Base-by-base conservation (phyloP, 306 rosid genomes). In the Carpinus viminea region DNA sequence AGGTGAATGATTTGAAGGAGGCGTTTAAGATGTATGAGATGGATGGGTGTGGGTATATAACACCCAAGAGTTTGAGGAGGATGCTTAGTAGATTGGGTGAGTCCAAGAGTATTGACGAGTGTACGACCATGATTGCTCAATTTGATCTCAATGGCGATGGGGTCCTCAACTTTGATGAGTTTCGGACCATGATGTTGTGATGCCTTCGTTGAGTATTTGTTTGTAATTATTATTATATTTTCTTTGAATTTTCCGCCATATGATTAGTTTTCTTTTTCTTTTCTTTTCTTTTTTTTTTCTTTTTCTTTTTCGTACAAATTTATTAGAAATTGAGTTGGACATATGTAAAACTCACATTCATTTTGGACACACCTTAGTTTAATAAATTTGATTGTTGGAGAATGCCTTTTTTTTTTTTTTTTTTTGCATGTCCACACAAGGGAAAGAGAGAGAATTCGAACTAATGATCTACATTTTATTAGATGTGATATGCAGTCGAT, bases 71-170 rank as follows among this genome's bases (percentile, higher is more conserved):
- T 72, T 90, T 94, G 16, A 84, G 86, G 80, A 89, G 86, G 65
- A 92, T 89, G 94, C 85, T 90, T 75, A 73, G 90, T 20, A 88
- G 77, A 76, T 87, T 94, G 45, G 97, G 98, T 56, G 90, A 92
- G 68, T 89, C 90, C 9, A 90, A 74, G 55, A 92, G 81, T 10
- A 5, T 85, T 6, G 89, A 89, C 45, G 91, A 92, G 3, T 94
- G 97, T 78, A 43, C 73, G 70, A 7, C 73, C 56, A 93, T 93
- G 96, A 91, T 91, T 12, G 72, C 91, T 21, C 73, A 70, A 4
- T 92, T 89, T 83, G 98, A 94, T 90, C 91, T 94, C 45, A 73
- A 94, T 26, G 90, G 97, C 13, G 97, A 93, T 82, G 98, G 98
- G 5, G 90, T 91, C 13, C 89, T 93, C 28, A 86, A 77, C 65